These are phyloP conservation scores for Malassezia slooffiae DNA, from an alignment of 1,284 basidiomycete species.

Conservation along the genomic window DNA sequence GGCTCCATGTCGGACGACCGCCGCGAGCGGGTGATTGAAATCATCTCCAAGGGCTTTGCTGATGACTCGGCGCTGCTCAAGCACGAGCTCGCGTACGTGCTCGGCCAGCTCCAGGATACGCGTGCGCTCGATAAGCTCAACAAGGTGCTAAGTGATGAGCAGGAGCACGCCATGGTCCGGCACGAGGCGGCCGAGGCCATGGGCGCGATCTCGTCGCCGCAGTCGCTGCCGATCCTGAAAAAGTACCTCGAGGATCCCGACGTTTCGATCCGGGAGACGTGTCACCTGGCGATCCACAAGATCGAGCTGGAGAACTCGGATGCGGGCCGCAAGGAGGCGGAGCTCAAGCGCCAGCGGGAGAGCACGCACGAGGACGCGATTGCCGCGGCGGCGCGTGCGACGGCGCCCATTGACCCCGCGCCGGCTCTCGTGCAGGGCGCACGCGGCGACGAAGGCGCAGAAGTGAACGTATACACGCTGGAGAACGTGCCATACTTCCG, in stretches of 20 bases:
- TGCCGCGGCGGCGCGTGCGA: slow-evolving; percentile 43
- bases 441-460: slow-evolving; percentile 14
- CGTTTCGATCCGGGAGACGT: slow-evolving; percentile 82
- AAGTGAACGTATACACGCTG: slow-evolving; percentile 33
- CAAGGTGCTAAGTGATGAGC: slow-evolving; percentile 58
- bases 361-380: slow-evolving; percentile 14
- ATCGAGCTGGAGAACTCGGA: slow-evolving; percentile 73
- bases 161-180: slow-evolving; percentile 90
- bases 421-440: slow-evolving; percentile 51
- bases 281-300: slow-evolving; percentile 90
- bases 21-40: slow-evolving; percentile 56
- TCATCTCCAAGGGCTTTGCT: slow-evolving; percentile 74
- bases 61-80: slow-evolving; percentile 85
- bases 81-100: slow-evolving; percentile 92
- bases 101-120: slow-evolving; percentile 74
- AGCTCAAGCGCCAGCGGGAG: slow-evolving; percentile 27
- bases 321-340: slow-evolving; percentile 45
- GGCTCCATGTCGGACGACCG: slow-evolving; percentile 39
- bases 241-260: slow-evolving; percentile 65
- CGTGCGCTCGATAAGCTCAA: slow-evolving; percentile 71
- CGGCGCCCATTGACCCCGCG: slow-evolving; percentile 88
- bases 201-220: slow-evolving; percentile 71
- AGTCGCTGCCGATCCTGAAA: slow-evolving; percentile 61
- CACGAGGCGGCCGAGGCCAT: slow-evolving; percentile 99
- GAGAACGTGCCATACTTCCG: slow-evolving; percentile 54